Base-by-base conservation (phyloP, 2,329 filamentous ascomycete species). In the Diaporthe eres region DNA sequence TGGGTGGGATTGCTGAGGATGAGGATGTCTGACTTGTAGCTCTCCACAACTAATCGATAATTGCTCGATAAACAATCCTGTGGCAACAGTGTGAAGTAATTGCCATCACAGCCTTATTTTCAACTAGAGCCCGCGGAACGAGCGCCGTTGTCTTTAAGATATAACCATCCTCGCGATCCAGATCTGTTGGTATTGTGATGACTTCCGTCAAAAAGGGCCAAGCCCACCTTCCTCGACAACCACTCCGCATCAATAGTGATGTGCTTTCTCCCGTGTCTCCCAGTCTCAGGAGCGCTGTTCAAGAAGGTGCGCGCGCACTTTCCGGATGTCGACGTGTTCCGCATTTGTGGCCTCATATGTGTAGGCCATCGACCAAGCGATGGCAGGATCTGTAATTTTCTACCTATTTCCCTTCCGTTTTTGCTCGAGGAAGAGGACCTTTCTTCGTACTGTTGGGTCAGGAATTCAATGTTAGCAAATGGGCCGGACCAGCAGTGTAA, bases 361-460 rank as follows among this genome's bases (percentile, higher is more conserved):
- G 4, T 7, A 37, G 44, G 44, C 31, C 10, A 25, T 19, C 44
- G 47, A n/a, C 42, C 31, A 49, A 53, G n/a, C 15, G n/a, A 28
- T 53, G 47, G 22, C 6, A 68, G 15, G 9, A 7, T 28, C 6
- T n/a, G 31, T 28, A 39, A 13, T 19, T 12, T 22, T 65, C 60
- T 76, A 76, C 81, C 85, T 90, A 86, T 90, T 92, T 74, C 90
- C 89, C 84, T 93, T 93, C 83, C 95, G 94, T 84, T 98, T 98
- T 83, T 94, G 92, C 84, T 99, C 97, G 75, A 98, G 90, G 86
- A 99, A 99, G 42, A 99, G 90, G 44, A 99, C 97, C 87, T 98
- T 94, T 88, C 96, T 95, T 85, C 95, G 94, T 74, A 99, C 97
- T 97, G 80, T 42, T 47, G 22, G 15, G 13, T n/a, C 60, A 49